phyloP scores from a whole-genome alignment of 208 protist genomes.

The Vickermania ingenoplastis region DNA sequence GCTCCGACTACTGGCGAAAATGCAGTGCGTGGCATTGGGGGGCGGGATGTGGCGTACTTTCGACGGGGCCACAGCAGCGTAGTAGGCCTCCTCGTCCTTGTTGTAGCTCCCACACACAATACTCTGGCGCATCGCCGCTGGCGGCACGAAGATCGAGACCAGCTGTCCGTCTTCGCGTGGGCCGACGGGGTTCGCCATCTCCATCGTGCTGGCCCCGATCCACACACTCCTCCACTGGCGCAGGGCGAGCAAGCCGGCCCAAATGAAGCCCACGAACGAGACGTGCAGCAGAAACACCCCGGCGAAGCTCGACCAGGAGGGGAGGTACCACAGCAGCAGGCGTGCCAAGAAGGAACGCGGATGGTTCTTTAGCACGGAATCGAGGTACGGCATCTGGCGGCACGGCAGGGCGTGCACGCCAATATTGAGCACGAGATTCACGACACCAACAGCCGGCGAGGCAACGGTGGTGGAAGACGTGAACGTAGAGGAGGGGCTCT shows the following conservation, averaged over 20 bases:
- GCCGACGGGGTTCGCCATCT: constrained; percentile 67
- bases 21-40: constrained; percentile 13
- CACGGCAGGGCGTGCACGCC: constrained; percentile 51
- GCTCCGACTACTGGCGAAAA: constrained; percentile 30
- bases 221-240: constrained; percentile 45
- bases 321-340: constrained; percentile 35
- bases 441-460: constrained; percentile 14
- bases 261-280: constrained; percentile 12
- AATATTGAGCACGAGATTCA: constrained; percentile 19
- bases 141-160: constrained; percentile 44
- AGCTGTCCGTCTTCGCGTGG: constrained; percentile 42
- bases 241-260: constrained; percentile 9
- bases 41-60: constrained; percentile 12
- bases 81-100: constrained; percentile 29
- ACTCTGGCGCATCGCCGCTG: background rate
- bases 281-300: constrained; percentile 62
- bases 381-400: constrained; percentile 15
- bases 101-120: constrained; percentile 10
- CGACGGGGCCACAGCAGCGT: constrained; percentile 18
- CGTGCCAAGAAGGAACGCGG: constrained; percentile 4
- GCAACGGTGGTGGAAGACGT: constrained; percentile 8
- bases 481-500: constrained; percentile 4
- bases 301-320: constrained; percentile 25
- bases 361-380: constrained; percentile 3
- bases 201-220: constrained; percentile 41